A percentile compares a stretch with the other conserved stretches of the same genome.
Evolutionary conservation across 2,329 filamentous ascomycete genomes (phyloP).

Genomic region (Polychaeton citri): DNA sequence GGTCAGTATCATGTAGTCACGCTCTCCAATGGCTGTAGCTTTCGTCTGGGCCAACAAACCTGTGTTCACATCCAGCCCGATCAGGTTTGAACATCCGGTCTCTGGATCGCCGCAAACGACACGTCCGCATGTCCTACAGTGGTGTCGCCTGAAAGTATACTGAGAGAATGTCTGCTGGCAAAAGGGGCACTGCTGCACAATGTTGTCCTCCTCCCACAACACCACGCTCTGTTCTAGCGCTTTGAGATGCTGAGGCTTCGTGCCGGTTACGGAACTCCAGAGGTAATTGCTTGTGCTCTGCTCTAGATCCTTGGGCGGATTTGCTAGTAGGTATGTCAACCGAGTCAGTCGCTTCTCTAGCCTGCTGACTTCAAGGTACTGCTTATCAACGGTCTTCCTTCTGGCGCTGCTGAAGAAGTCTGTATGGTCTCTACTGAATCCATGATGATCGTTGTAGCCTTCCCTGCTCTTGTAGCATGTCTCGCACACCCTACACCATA

Average conservation of each 20-base stretch:
- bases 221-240: conserved; percentile 81
- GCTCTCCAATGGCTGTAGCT: neutral
- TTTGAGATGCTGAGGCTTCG: conserved; percentile 58
- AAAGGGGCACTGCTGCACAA: conserved; percentile 72
- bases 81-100: conserved; percentile 72
- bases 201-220: conserved; percentile 84
- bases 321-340: conserved; percentile 69
- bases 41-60: conserved; percentile 29
- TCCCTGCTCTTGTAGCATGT: conserved; percentile 97
- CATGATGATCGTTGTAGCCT: conserved; percentile 68
- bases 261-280: conserved; percentile 42
- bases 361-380: conserved; percentile 74
- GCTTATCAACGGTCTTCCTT: conserved; percentile 66
- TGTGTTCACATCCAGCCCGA: conserved; percentile 64
- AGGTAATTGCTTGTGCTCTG: conserved; percentile 38
- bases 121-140: conserved; percentile 84
- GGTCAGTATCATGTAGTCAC: conserved; percentile 18
- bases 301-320: conserved; percentile 48
- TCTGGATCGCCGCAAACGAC: conserved; percentile 82
- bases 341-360: conserved; percentile 87
- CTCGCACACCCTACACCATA: conserved; percentile 93
- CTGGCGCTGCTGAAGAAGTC: conserved; percentile 57
- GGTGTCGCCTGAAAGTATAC: conserved; percentile 85
- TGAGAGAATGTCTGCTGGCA: conserved; percentile 91
- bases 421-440: conserved; percentile 58